Percentiles rank a stretch among this genome's conserved stretches.
Evolutionary conservation across 768 basidiomycete genomes (phyloP).

Genomic region (Suillus spraguei): DNA sequence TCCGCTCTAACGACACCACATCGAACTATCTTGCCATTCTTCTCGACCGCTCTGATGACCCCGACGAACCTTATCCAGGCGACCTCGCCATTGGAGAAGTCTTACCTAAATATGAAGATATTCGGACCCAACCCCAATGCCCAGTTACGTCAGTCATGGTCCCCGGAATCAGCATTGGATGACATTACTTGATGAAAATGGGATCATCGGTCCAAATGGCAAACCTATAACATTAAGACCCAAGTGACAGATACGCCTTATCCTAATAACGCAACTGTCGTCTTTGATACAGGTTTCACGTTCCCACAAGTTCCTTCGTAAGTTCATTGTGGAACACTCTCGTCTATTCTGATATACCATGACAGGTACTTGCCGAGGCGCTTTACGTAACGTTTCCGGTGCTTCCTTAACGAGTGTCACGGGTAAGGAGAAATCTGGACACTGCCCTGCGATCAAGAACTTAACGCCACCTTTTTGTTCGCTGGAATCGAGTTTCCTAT

Average conservation of each 20-base stretch:
- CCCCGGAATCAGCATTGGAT: constrained; percentile 63
- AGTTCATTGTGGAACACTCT: constrained; percentile 11
- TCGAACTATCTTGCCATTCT: constrained; percentile 66
- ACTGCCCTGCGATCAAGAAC: constrained; percentile 62
- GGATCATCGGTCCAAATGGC: constrained; percentile 65
- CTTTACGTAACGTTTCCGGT: constrained; percentile 60
- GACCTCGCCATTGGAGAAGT: constrained; percentile 65
- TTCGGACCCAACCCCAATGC: constrained; percentile 54
- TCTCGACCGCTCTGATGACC: constrained; percentile 61
- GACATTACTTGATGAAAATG: constrained; percentile 60
- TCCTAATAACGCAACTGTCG: constrained; percentile 52
- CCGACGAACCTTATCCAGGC: constrained; percentile 53
- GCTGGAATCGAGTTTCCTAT: constrained; percentile 58
- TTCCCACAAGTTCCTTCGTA: constrained; percentile 63
- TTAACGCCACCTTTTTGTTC: constrained; percentile 69
- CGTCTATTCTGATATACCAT: constrained; percentile 18
- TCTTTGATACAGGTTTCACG: constrained; percentile 73
- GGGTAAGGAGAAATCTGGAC: constrained; percentile 52
- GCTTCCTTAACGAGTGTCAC: constrained; percentile 48
- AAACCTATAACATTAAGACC: constrained; percentile 43
- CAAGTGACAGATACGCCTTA: constrained; percentile 46
- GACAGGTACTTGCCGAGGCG: constrained; percentile 54
- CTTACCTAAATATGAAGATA: constrained; percentile 47
- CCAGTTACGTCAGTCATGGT: constrained; percentile 44
- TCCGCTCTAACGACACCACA: constrained; percentile 55